Conservation (phyloP, 2,329 filamentous ascomycete genomes). For the Lanzia echinophila region DNA sequence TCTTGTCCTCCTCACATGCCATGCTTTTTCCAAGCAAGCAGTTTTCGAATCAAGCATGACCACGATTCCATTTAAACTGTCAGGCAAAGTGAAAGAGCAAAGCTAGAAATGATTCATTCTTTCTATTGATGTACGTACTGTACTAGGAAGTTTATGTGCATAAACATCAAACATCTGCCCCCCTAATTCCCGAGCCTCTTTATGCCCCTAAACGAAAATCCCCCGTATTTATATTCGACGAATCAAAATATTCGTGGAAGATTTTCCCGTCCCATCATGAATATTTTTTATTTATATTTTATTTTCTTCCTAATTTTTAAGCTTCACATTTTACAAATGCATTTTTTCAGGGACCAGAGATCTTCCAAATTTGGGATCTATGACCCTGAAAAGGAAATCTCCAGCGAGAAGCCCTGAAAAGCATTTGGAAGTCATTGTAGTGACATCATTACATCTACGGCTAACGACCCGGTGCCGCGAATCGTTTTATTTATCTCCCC, state of each 20-base stretch:
- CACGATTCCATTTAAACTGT: not conserved
- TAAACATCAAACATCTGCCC: not conserved
- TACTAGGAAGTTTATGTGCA: not conserved
- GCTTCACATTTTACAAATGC: no score
- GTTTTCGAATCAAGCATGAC: conserved; percentile 4
- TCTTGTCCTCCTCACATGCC: not conserved
- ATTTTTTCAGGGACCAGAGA: no score
- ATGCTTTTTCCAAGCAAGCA: no score
- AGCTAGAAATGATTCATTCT: not conserved
- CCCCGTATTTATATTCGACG: not conserved
- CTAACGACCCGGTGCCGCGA: not conserved
- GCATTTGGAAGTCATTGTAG: no score
- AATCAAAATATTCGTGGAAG: conserved; percentile 4
- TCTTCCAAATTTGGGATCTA: no score
- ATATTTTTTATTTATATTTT: not conserved
- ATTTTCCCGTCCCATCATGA: not conserved
- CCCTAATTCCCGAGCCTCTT: not conserved
- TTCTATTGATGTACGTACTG: not conserved
- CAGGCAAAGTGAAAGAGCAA: not conserved
- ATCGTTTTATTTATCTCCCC: no score
- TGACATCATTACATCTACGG: no score
- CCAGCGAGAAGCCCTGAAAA: no score
- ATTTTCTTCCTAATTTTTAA: no score
- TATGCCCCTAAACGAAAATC: not conserved
- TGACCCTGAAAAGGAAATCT: no score